These are phyloP conservation scores for Citrus hindsii DNA, from an alignment of 345 rosid species.

Conservation along the genomic window DNA sequence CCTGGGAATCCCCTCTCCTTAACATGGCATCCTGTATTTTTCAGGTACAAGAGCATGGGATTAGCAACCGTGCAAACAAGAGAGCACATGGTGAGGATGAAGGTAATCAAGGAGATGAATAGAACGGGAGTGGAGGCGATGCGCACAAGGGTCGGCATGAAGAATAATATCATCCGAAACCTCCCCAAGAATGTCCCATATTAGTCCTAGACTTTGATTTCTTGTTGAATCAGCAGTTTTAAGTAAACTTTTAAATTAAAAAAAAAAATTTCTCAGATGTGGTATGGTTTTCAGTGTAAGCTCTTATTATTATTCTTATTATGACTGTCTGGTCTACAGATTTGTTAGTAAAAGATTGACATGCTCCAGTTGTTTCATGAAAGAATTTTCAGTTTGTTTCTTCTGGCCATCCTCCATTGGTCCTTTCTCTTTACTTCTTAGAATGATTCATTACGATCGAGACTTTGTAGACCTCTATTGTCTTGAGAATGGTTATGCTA, in stretches of 20 bases:
- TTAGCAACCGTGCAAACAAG: conserved; percentile 69
- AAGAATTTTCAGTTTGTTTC: neutral
- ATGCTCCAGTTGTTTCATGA: neutral
- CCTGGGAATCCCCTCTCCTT: neutral
- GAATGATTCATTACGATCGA: no score
- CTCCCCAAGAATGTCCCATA: conserved; percentile 79
- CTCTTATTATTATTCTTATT: neutral
- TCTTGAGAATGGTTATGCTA: no score
- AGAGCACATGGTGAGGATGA: conserved; percentile 75
- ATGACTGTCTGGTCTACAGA: no score
- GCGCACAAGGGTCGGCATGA: conserved; percentile 76
- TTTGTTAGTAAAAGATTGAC: neutral
- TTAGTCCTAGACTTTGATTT: conserved; percentile 23
- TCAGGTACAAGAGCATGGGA: conserved; percentile 91
- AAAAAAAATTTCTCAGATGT: neutral
- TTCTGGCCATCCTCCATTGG: neutral
- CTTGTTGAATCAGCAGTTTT: no score
- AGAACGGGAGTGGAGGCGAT: conserved; percentile 58
- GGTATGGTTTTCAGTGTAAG: neutral
- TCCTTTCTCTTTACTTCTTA: no score
- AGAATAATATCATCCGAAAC: conserved; percentile 76
- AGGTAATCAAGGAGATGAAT: conserved; percentile 67
- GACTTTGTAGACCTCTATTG: no score
- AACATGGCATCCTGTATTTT: neutral
- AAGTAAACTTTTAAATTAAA: no score